Conservation (phyloP, 345 rosid genomes). For the Populus simonii region DNA sequence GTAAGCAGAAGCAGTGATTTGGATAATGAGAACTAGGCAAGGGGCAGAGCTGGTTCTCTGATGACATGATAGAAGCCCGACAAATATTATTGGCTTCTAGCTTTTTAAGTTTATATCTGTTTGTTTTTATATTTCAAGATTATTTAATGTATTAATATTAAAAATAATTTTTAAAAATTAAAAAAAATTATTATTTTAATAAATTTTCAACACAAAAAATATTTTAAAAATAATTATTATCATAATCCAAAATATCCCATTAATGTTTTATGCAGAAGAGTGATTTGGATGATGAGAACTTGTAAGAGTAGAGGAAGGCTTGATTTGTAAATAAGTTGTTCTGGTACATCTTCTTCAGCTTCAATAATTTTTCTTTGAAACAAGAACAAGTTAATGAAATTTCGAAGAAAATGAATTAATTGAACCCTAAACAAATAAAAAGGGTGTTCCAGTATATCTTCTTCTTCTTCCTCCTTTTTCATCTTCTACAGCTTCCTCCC, state of each 20-base stretch:
- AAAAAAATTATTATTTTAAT: no score
- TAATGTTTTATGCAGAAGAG: constrained; percentile 41
- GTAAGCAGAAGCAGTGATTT: constrained; percentile 31
- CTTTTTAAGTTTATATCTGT: constrained; percentile 1
- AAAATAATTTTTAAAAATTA: no score
- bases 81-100: constrained; percentile 74
- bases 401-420: no score
- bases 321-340: not conserved
- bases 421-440: no score
- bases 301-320: constrained; percentile 9
- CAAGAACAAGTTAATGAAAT: not conserved
- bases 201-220: no score
- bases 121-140: no score
- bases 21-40: constrained; percentile 29
- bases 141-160: no score
- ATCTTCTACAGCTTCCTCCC: no score
- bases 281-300: constrained; percentile 30
- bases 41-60: constrained; percentile 66
- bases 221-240: no score
- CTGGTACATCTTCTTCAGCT: not conserved
- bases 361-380: not conserved
- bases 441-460: no score
- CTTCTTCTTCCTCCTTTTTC: no score
- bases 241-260: constrained; percentile 1
- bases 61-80: constrained; percentile 85